Evolutionary conservation across 306 rosid species (phyloP).

Genomic region (Chamaecrista fasciculata): DNA sequence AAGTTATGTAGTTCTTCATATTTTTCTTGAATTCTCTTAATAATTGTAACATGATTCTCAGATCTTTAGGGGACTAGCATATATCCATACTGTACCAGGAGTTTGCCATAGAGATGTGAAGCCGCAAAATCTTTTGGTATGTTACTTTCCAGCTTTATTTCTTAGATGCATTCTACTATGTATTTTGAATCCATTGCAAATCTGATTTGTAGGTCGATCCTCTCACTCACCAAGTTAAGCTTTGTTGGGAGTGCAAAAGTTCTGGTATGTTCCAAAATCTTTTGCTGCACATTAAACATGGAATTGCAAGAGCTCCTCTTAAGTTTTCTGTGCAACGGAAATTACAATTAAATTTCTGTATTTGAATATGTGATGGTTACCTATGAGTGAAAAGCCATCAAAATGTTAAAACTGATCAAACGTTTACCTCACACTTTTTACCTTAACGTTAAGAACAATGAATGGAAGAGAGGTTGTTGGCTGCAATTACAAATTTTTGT

Average conservation of each 20-base stretch:
- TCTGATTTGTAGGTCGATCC: conserved; percentile 66
- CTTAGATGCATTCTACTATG: background rate
- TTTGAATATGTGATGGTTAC: background rate
- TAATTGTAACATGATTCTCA: conserved; percentile 29
- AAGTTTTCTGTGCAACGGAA: background rate
- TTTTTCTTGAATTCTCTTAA: conserved; percentile 11
- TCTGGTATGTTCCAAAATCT: conserved; percentile 44
- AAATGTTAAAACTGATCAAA: conserved; percentile 9
- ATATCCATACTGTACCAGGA: too few species aligned
- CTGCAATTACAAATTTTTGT: background rate
- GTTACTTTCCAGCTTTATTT: conserved; percentile 25
- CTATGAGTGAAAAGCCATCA: background rate
- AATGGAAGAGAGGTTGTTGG: background rate
- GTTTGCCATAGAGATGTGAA: conserved; percentile 90
- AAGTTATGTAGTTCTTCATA: background rate
- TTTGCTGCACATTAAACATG: background rate
- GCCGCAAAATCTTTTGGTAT: conserved; percentile 85
- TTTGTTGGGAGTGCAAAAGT: conserved; percentile 94
- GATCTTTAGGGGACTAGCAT: conserved; percentile 89
- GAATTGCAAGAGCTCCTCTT: conserved; percentile 1
- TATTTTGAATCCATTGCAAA: conserved; percentile 13
- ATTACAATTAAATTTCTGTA: background rate
- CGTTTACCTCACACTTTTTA: background rate
- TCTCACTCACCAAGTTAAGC: conserved; percentile 85
- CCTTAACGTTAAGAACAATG: conserved; percentile 5